phyloP scores from a whole-genome alignment of 2,329 filamentous ascomycete genomes.

The Penicillium sp. region DNA sequence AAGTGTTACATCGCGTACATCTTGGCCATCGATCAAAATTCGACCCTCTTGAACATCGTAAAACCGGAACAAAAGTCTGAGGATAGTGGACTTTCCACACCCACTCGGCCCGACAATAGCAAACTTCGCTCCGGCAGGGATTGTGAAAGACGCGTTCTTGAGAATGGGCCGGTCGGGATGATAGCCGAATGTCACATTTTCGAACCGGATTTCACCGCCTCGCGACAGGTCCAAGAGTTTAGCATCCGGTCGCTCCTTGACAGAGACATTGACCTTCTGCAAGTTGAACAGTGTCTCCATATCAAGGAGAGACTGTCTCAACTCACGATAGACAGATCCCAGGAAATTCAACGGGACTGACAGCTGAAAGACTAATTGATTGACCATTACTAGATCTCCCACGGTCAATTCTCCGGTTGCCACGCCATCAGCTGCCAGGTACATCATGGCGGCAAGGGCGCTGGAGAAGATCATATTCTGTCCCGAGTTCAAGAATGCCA shows the following conservation, averaged over 20 bases:
- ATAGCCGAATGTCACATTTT: constrained; percentile 94
- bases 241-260: constrained; percentile 73
- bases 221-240: constrained; percentile 66
- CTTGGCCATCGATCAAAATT: constrained; percentile 89
- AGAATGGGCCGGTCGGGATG: constrained; percentile 81
- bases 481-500: constrained; percentile 88
- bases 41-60: constrained; percentile 84
- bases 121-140: constrained; percentile 92
- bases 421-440: constrained; percentile 85
- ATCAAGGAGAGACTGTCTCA: constrained; percentile 88
- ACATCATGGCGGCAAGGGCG: constrained; percentile 96
- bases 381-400: constrained; percentile 96
- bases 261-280: constrained; percentile 89
- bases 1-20: constrained; percentile 76
- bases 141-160: constrained; percentile 77
- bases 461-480: constrained; percentile 97
- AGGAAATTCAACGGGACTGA: constrained; percentile 96
- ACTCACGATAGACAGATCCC: constrained; percentile 94
- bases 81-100: constrained; percentile 91
- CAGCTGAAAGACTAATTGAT: constrained; percentile 96
- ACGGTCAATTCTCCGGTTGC: constrained; percentile 78
- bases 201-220: constrained; percentile 87
- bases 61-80: constrained; percentile 86
- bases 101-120: constrained; percentile 93
- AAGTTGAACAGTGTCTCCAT: constrained; percentile 99